Evolutionary conservation across 1,284 basidiomycete species (phyloP), one percentile per base, ranked within the genome.

Genomic region (Boletus sp.): DNA sequence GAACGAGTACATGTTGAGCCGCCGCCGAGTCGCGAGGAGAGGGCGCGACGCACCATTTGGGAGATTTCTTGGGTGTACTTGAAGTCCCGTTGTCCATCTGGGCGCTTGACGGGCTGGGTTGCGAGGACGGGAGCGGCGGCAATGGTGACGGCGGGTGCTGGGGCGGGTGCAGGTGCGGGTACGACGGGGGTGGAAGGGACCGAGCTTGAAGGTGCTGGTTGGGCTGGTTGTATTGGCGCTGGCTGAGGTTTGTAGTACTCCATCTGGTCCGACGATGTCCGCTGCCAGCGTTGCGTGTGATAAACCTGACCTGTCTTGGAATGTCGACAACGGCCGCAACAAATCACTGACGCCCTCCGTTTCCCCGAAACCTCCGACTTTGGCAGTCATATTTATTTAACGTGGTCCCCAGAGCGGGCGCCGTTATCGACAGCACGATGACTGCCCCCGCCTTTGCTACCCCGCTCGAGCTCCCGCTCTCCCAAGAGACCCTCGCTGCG

Each of bases 21-120:
- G n/a, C n/a, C n/a, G n/a, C n/a, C n/a, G n/a, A n/a, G n/a, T n/a
- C n/a, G 37, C 10, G 14, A 8, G 12, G n/a, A 17, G 9, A 12
- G 22, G 17, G 10, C 3, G 3, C 3, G 33, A 33, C 54, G 3
- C 39, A 82, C 82, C 88, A 90, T 91, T 65, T 90, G 88, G 14
- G 86, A 78, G n/a, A 91, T 90, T 63, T 91, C 87, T 46, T 78
- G 78, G 2, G 76, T 72, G 61, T 88, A 88, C 57, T 81, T 82
- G 72, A 84, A 85, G 53, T 85, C 83, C 23, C 60, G 60, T 38
- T 61, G 66, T 34, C 52, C 63, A 60, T 66, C 58, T 19, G 30
- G 48, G 55, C 50, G 57, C 39, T 56, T 64, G 42, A 2, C 2
- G 25, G 49, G 37, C 12, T 61, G 59, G 12, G n/a, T 36, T 1